Conservation (phyloP, 129 eudicot species). For the Helianthus annuus region DNA sequence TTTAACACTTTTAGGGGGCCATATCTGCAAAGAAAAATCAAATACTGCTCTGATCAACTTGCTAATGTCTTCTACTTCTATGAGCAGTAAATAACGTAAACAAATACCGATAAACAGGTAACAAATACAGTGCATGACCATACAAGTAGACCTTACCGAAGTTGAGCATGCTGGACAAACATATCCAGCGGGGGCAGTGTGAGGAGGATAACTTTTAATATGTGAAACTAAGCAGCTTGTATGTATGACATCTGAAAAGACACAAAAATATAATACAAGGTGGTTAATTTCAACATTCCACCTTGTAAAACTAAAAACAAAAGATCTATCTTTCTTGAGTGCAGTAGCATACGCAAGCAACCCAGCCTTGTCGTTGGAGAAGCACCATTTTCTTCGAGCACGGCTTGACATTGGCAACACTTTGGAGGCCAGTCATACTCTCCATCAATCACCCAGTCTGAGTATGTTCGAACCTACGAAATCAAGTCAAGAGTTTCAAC, state of each 20-base stretch:
- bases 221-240: conserved; percentile 82
- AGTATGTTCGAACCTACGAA: conserved; percentile 79
- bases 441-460: conserved; percentile 99
- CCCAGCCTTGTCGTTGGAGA: conserved; percentile 83
- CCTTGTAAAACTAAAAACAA: not conserved
- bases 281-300: not conserved
- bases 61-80: not conserved
- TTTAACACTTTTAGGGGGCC: conserved; percentile 99
- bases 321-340: conserved; percentile 15
- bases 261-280: not conserved
- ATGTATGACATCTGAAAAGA: conserved; percentile 67
- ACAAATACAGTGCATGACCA: not conserved
- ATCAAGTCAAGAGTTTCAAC: conserved; percentile 12
- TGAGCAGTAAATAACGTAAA: conserved; percentile 5
- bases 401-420: conserved; percentile 70
- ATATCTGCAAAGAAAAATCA: conserved; percentile 59
- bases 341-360: conserved; percentile 82
- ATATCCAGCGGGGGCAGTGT: conserved; percentile 98
- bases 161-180: conserved; percentile 87
- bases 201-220: conserved; percentile 78
- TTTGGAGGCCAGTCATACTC: conserved; percentile 97
- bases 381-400: conserved; percentile 63
- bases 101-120: conserved; percentile 7
- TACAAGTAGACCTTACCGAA: conserved; percentile 54
- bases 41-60: conserved; percentile 2